Evolutionary conservation across 768 basidiomycete species (phyloP).

Genomic region (Leccinum obscurum): DNA sequence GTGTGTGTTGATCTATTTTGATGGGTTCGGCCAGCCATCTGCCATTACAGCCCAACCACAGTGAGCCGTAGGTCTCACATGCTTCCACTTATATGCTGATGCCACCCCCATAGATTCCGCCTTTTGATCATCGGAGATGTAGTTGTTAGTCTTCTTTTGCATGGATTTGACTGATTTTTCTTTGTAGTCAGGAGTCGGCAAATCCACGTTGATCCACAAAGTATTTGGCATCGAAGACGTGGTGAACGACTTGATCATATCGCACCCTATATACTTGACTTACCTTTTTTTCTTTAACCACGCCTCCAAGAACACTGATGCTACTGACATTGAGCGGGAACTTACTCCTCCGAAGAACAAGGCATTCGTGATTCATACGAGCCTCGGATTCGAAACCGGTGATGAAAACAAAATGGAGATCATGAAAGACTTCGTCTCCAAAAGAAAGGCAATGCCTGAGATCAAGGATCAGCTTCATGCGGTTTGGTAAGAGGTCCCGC

Average conservation of each 20-base stretch:
- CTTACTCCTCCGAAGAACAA: constrained; percentile 11
- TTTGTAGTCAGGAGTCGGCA: constrained; percentile 19
- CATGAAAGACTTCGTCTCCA: neutral
- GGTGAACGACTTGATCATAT: constrained; percentile 4
- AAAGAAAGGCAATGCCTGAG: neutral
- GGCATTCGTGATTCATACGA: constrained; percentile 19
- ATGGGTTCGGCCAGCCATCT: constrained; percentile 2
- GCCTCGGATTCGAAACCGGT: constrained; percentile 19
- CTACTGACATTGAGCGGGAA: constrained; percentile 14
- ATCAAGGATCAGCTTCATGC: constrained; percentile 15
- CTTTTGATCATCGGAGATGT: constrained; percentile 20
- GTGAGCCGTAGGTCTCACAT: neutral
- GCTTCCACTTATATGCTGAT: neutral
- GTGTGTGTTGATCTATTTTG: neutral
- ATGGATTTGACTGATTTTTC: neutral
- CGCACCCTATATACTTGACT: neutral
- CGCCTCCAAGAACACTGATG: neutral
- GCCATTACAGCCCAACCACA: constrained; percentile 7
- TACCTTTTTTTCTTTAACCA: neutral
- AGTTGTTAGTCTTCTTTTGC: neutral
- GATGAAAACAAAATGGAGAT: constrained; percentile 8
- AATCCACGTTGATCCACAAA: constrained; percentile 7
- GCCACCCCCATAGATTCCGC: constrained; percentile 8
- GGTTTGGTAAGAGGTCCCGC: constrained; percentile 8
- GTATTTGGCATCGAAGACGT: constrained; percentile 12